phyloP scores from a whole-genome alignment of 2,329 filamentous ascomycete species.

The Catunica adiposa region DNA sequence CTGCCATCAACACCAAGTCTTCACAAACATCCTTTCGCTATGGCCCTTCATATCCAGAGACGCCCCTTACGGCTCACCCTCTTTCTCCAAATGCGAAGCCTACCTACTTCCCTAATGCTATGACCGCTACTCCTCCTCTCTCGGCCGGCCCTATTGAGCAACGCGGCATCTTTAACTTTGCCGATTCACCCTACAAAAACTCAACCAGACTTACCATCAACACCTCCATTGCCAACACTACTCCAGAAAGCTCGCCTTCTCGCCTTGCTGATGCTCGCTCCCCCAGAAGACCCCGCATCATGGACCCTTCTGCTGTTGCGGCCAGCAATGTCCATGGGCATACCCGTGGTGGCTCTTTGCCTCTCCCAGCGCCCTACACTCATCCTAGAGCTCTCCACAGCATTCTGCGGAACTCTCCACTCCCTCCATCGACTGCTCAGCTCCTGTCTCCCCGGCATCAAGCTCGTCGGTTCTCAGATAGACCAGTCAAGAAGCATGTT shows the following conservation, averaged over 20 bases:
- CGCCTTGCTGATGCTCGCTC: constrained; percentile 1
- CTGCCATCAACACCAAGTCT: constrained; percentile 11
- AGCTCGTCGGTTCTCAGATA: constrained; percentile 37
- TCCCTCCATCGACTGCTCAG: constrained; percentile 34
- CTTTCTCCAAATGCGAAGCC: constrained; percentile 29
- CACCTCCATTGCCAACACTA: constrained; percentile 11
- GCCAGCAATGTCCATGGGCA: constrained; percentile 12
- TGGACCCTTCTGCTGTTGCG: background rate
- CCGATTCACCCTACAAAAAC: background rate
- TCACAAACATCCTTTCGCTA: constrained; percentile 18
- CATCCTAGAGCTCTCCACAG: constrained; percentile 43
- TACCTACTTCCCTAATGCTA: constrained; percentile 35
- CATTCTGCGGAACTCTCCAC: constrained; percentile 49
- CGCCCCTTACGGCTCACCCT: constrained; percentile 35
- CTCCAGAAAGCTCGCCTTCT: constrained; percentile 3
- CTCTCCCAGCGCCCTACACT: constrained; percentile 30
- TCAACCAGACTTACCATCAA: constrained; percentile 14
- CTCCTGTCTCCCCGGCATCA: constrained; percentile 36
- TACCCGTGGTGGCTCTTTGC: constrained; percentile 20
- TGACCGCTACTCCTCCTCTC: constrained; percentile 43
- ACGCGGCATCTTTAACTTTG: constrained; percentile 11
- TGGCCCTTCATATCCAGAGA: constrained; percentile 34
- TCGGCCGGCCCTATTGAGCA: constrained; percentile 35
- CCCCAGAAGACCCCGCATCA: background rate
- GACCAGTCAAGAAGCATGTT: constrained; percentile 34